Conservation (phyloP, 176 grass and related monocot species). For the Chloris gayana region DNA sequence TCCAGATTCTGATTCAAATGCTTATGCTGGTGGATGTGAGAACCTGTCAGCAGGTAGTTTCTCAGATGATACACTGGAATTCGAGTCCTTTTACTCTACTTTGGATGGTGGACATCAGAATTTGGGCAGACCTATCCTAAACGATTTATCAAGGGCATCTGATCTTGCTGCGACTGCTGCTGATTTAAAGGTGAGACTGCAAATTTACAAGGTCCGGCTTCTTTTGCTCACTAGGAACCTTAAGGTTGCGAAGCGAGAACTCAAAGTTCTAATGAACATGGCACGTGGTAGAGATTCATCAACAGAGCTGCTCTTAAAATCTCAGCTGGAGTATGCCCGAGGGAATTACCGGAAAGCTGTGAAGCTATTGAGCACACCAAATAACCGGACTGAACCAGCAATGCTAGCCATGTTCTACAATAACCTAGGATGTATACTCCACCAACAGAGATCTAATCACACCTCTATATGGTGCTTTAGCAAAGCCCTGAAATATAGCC, state of each 20-base stretch:
- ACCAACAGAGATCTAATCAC: constrained; percentile 79
- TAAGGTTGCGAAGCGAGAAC: constrained; percentile 91
- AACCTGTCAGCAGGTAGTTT: constrained; percentile 60
- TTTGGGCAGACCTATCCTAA: constrained; percentile 53
- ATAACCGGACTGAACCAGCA: constrained; percentile 78
- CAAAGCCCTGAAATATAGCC: constrained; percentile 69
- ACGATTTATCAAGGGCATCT: constrained; percentile 69
- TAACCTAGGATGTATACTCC: constrained; percentile 89
- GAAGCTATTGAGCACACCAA: constrained; percentile 77
- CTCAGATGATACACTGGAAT: constrained; percentile 77
- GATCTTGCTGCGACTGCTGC: constrained; percentile 70
- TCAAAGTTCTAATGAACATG: constrained; percentile 99
- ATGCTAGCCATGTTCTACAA: constrained; percentile 84
- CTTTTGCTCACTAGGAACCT: constrained; percentile 84
- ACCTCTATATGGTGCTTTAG: constrained; percentile 69
- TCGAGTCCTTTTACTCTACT: constrained; percentile 73
- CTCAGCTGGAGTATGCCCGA: constrained; percentile 94
- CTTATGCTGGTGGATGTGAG: constrained; percentile 53
- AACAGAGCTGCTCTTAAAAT: constrained; percentile 81
- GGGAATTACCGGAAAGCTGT: constrained; percentile 91
- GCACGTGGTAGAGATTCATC: constrained; percentile 94
- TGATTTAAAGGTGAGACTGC: constrained; percentile 86
- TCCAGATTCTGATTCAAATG: constrained; percentile 64
- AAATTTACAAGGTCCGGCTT: constrained; percentile 88
- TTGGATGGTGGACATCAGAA: constrained; percentile 68